These are phyloP conservation scores for Penicillium decumbens DNA, from an alignment of 2,329 filamentous ascomycete species.

Conservation along the genomic window DNA sequence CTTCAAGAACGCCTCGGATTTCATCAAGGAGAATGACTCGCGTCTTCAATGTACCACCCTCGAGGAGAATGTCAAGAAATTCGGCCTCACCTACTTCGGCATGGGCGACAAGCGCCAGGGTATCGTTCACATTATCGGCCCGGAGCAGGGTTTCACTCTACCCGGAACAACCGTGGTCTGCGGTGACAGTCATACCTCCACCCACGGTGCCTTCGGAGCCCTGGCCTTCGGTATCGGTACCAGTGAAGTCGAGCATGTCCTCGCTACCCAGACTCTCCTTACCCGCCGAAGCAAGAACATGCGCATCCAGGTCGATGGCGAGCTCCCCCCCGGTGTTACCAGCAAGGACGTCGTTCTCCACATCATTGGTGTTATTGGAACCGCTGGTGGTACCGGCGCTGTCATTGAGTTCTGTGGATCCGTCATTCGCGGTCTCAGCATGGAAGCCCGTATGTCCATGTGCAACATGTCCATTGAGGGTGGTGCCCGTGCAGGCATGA, in stretches of 20 bases:
- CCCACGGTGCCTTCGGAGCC: constrained; percentile 91
- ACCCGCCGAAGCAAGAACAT: constrained; percentile 98
- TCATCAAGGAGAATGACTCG: constrained; percentile 92
- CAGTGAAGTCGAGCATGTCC: constrained; percentile 95
- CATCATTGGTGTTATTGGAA: constrained; percentile 89
- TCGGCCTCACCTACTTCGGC: constrained; percentile 94
- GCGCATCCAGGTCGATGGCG: constrained; percentile 90
- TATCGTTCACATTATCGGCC: constrained; percentile 97
- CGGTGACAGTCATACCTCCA: constrained; percentile 96
- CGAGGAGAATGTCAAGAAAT: constrained; percentile 95
- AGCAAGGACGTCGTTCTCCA: constrained; percentile 94
- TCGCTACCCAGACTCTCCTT: constrained; percentile 92
- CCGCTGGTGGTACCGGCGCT: constrained; percentile 85
- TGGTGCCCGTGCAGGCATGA: constrained; percentile 92
- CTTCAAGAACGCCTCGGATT: constrained; percentile 88
- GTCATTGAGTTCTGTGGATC: constrained; percentile 98
- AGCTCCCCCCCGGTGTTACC: constrained; percentile 83
- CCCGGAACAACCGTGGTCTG: constrained; percentile 96
- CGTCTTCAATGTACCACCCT: constrained; percentile 90
- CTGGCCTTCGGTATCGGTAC: constrained; percentile 97
- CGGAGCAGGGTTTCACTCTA: constrained; percentile 97
- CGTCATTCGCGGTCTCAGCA: constrained; percentile 80
- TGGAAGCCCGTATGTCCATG: constrained; percentile 98
- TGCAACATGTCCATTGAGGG: constrained; percentile 99
- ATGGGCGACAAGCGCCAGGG: constrained; percentile 94